A percentile compares a stretch with the other conserved stretches of the same genome.
Conservation (phyloP, 345 rosid species). For the Eucalyptus rudis region DNA sequence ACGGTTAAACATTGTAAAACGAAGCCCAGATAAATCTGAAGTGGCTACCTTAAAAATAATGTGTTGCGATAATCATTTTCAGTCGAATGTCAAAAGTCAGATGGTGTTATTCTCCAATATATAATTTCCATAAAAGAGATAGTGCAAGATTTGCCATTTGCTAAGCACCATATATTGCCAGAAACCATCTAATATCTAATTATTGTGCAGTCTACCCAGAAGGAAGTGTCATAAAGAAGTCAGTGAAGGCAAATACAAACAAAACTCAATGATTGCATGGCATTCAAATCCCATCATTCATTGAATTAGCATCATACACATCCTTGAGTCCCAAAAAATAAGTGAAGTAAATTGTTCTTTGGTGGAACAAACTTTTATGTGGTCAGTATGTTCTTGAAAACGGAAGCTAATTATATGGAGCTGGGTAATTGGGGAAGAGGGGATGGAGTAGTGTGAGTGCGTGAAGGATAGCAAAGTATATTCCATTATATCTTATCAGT, state of each 20-base stretch:
- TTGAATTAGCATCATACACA: not conserved
- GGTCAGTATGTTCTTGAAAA: not conserved
- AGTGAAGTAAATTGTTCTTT: not conserved
- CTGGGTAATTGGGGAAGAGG: not conserved
- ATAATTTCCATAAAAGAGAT: not conserved
- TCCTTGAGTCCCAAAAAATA: not conserved
- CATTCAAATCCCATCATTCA: not conserved
- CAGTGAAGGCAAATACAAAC: not conserved
- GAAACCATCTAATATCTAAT: not conserved
- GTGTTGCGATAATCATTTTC: not conserved
- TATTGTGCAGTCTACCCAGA: not conserved
- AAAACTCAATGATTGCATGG: not conserved
- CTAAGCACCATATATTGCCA: not conserved
- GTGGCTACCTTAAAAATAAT: not conserved
- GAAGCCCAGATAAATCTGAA: not conserved
- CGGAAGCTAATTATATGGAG: not conserved
- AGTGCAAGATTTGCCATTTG: not conserved
- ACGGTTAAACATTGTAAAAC: not conserved
- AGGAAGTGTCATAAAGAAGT: not conserved
- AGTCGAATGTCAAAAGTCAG: not conserved
- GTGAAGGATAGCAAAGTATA: not conserved
- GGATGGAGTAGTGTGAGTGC: not conserved
- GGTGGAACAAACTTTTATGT: not conserved
- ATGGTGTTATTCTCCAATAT: not conserved
- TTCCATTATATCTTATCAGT: not conserved